Conservation (phyloP, 306 rosid species). For the Acacia melanoxylon region DNA sequence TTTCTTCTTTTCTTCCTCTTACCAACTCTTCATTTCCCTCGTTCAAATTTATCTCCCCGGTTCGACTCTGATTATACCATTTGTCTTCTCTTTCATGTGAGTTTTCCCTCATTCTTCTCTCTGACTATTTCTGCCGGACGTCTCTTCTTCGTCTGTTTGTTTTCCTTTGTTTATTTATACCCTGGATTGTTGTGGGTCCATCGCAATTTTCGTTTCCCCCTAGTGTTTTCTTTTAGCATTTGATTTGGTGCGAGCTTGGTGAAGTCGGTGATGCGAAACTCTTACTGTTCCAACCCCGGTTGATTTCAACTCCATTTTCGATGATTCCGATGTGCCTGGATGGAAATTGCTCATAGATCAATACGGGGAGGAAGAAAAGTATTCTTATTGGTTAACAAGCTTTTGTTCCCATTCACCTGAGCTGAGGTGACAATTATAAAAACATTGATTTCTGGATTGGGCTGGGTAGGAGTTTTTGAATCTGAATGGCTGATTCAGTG, state of each 20-base stretch:
- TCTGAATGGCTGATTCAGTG: constrained; percentile 64
- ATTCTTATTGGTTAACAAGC: constrained; percentile 24
- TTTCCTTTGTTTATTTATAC: not conserved
- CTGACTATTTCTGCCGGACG: not conserved
- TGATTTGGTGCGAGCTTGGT: constrained; percentile 27
- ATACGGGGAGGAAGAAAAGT: not conserved
- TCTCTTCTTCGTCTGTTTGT: not conserved
- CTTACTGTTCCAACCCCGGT: constrained; percentile 17
- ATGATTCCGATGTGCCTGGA: constrained; percentile 49
- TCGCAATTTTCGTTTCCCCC: not conserved
- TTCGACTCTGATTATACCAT: constrained; percentile 27
- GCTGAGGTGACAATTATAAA: constrained; percentile 18
- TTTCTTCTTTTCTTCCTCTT: constrained; percentile 6
- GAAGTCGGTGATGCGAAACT: constrained; percentile 10
- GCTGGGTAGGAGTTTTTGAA: constrained; percentile 25
- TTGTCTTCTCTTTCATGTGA: constrained; percentile 33
- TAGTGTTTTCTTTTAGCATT: constrained; percentile 8
- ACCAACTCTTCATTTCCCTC: not conserved
- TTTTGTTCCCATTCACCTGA: constrained; percentile 6
- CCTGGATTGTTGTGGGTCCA: constrained; percentile 9
- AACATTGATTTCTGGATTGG: constrained; percentile 30
- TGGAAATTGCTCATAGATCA: constrained; percentile 1
- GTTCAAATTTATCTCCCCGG: constrained; percentile 37
- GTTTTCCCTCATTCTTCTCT: constrained; percentile 19
- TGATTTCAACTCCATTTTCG: constrained; percentile 40